Base-by-base conservation (phyloP, 2,329 filamentous ascomycete genomes). In the Pyricularia sp. region DNA sequence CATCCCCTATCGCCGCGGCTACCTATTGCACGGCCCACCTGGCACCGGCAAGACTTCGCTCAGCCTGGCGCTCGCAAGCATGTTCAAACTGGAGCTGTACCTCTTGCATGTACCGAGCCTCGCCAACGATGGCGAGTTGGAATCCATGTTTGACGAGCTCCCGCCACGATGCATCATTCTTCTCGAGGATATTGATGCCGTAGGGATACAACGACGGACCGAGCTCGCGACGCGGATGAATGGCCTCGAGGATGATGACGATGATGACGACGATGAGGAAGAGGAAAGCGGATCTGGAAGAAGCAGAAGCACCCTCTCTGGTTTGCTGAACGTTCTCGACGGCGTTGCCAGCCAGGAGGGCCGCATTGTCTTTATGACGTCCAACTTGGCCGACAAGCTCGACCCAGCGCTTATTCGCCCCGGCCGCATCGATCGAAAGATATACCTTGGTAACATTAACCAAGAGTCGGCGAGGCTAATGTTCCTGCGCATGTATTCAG, bases 21-120 rank as follows among this genome's bases (percentile, higher is more conserved):
- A 90, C 70, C 79, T 91, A 5, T 79, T 91, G 0, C 84, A 91
- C 69, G 88, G 88, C 0, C 88, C 88, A 1, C 88, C 88, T 0
- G 88, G 88, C 0, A 90, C 87, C 0, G 88, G 89, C 53, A 91
- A 92, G 74, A 90, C 86, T 65, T 89, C 87, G 0, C 89, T 91
- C 68, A 89, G 90, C 44, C 85, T 90, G 70, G 88, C 88, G 1
- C 76, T 91, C 8, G 89, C 89, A 1, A 87, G 88, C 3, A 78
- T 84, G 62, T 78, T 91, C 64, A 85, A 89, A 68, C 89, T 90
- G 69, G 88, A 89, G 70, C 88, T 91, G 69, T 88, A 88, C 60
- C 85, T 91, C 69, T 73, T 91, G 22, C 90, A 90, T 69, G 79
- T 91, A 22, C 88, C 86, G 68, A 71, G 68, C 26, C 66, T 76